Conservation (phyloP, 2,329 filamentous ascomycete species). For the Ceratocystis papillata region DNA sequence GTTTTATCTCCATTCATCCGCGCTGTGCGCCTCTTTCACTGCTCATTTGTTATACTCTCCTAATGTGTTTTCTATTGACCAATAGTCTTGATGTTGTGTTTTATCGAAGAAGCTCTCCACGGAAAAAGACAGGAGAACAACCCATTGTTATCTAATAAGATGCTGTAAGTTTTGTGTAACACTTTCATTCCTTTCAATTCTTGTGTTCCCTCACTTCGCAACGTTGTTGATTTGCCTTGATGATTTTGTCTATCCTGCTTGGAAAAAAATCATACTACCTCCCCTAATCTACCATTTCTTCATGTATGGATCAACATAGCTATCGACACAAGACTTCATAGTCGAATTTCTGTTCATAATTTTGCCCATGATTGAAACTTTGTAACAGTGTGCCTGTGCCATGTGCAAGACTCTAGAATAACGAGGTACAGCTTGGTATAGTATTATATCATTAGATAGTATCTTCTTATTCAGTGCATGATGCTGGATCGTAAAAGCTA, state of each 20-base stretch:
- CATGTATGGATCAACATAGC: neutral
- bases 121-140: neutral
- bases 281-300: neutral
- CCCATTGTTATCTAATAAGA: neutral
- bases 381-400: too few relatives aligned
- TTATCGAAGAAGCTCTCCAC: too few relatives aligned
- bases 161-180: slow-evolving; percentile 4
- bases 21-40: slow-evolving; percentile 1
- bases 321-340: too few relatives aligned
- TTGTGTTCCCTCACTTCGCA: too few relatives aligned
- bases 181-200: neutral
- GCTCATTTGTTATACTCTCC: neutral
- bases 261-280: neutral
- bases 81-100: neutral
- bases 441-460: too few relatives aligned
- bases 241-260: too few relatives aligned
- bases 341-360: too few relatives aligned
- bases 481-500: too few relatives aligned
- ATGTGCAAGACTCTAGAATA: too few relatives aligned
- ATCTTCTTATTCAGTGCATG: too few relatives aligned
- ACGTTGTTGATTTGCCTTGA: too few relatives aligned
- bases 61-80: neutral
- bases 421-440: too few relatives aligned
- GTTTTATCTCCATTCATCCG: slow-evolving; percentile 2
- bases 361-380: neutral